These are phyloP conservation scores for Syncephalis plumigaleata DNA, from an alignment of 371 early-diverging fungal genomes.

Conservation along the genomic window DNA sequence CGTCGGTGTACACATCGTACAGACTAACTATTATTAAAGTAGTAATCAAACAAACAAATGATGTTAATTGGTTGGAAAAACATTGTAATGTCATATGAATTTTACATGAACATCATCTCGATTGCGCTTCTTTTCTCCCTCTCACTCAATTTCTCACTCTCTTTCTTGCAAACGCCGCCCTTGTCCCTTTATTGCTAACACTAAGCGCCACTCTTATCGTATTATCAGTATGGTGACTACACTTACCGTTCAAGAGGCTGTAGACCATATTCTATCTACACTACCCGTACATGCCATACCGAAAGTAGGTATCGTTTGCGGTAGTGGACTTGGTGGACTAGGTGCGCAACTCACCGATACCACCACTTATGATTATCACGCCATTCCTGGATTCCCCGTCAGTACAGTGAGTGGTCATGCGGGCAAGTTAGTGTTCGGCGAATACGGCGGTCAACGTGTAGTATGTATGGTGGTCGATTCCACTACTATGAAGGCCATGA, in stretches of 20 bases:
- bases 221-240: no score
- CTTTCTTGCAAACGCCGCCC: no score
- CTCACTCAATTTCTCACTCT: no score
- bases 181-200: no score
- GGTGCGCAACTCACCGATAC: slow-evolving; percentile 49
- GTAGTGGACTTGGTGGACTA: slow-evolving; percentile 79
- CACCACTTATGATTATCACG: slow-evolving; percentile 41
- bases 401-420: slow-evolving; percentile 82
- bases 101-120: no score
- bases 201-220: no score
- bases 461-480: slow-evolving; percentile 77
- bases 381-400: slow-evolving; percentile 71
- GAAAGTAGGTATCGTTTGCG: slow-evolving; percentile 77
- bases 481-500: slow-evolving; percentile 80
- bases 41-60: no score
- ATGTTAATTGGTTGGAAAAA: no score
- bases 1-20: no score
- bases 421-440: slow-evolving; percentile 84
- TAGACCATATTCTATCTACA: background rate
- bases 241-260: background rate
- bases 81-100: no score
- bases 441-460: slow-evolving; percentile 50
- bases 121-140: no score
- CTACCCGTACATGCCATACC: slow-evolving; percentile 3
- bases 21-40: no score